Base-by-base conservation (phyloP, 768 basidiomycete genomes). In the Fomitopsis serialis region DNA sequence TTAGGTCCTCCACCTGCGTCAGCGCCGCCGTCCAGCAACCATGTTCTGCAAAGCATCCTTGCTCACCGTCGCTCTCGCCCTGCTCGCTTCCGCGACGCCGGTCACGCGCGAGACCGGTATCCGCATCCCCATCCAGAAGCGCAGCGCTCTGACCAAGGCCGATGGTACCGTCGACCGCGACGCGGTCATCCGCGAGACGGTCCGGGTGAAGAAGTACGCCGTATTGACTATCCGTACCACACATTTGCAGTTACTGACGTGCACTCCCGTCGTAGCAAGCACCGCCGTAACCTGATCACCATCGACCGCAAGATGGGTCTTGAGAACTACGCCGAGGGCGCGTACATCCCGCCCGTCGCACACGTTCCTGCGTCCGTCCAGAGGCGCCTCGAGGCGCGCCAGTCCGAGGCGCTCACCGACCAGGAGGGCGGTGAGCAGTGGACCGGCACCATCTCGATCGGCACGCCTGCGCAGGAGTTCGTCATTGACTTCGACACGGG, bases 401-500 rank as follows among this genome's bases (percentile, higher is more conserved):
- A 58, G 22, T 46, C 43, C 9, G 63, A 61, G 17, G 24, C 61
- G 12, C 61, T 68, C 42, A 62, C 58, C 21, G 64, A 67, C 54
- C 52, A 66, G 44, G 32, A 53, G 7, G 45, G 45, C 43, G 54
- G 56, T 32, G n/a, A 43, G 36, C 45, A 51, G 50, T 75, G 73
- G 66, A 66, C 70, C 21, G 73, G 72, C 11, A 52, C 56, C n/a
- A 62, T 77, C 56, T 57, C 60, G 9, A 69, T 77, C 56, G 75
- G 75, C 24, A 70, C 68, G 1, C 70, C 72, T 0, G 58, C 58
- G 0, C 63, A 70, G 59, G 63, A 54, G 17, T 67, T 72, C 60
- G 62, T 63, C 8, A 60, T 76, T 51, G 70, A 75, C 54, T 74
- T 77, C 45, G 75, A 77, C 59, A 75, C 51, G 62, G 73, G 54